These are phyloP conservation scores for Gaertneriomyces sp. DNA, from an alignment of 192 early-diverging fungal species.

Conservation along the genomic window DNA sequence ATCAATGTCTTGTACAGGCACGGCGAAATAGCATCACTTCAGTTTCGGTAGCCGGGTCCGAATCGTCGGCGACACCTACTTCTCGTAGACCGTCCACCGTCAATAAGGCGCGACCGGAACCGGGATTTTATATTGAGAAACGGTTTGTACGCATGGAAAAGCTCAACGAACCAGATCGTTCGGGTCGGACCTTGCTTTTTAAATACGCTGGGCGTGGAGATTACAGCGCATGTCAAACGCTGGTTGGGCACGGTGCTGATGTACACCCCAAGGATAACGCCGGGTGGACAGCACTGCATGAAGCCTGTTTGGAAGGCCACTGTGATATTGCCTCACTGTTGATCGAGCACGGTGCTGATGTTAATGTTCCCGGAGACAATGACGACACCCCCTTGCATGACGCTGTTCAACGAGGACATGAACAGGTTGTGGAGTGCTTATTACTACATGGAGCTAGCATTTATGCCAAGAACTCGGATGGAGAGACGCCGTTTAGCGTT, in stretches of 20 bases:
- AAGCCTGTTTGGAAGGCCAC: constrained; percentile 50
- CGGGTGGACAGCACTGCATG: constrained; percentile 57
- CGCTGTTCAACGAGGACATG: constrained; percentile 44
- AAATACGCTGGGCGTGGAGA: constrained; percentile 41
- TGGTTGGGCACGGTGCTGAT: constrained; percentile 50
- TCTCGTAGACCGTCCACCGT: not conserved
- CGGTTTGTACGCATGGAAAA: constrained; percentile 15
- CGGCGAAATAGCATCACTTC: too few species aligned
- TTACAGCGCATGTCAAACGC: constrained; percentile 27
- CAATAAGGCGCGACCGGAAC: not conserved
- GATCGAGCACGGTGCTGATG: constrained; percentile 49
- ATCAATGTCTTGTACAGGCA: too few species aligned
- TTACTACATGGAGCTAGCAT: constrained; percentile 48
- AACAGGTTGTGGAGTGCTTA: constrained; percentile 47
- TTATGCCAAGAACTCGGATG: constrained; percentile 39
- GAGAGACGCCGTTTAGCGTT: constrained; percentile 42
- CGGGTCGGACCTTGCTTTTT: constrained; percentile 48
- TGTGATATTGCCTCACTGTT: constrained; percentile 37
- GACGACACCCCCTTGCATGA: constrained; percentile 61
- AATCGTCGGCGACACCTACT: too few species aligned
- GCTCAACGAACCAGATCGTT: constrained; percentile 40
- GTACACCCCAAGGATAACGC: constrained; percentile 52
- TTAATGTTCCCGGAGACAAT: constrained; percentile 44
- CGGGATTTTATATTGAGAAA: constrained; percentile 10
- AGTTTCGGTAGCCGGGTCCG: too few species aligned